phyloP scores from a whole-genome alignment of 2,329 filamentous ascomycete species.

The Trichophyton schoenleinii region DNA sequence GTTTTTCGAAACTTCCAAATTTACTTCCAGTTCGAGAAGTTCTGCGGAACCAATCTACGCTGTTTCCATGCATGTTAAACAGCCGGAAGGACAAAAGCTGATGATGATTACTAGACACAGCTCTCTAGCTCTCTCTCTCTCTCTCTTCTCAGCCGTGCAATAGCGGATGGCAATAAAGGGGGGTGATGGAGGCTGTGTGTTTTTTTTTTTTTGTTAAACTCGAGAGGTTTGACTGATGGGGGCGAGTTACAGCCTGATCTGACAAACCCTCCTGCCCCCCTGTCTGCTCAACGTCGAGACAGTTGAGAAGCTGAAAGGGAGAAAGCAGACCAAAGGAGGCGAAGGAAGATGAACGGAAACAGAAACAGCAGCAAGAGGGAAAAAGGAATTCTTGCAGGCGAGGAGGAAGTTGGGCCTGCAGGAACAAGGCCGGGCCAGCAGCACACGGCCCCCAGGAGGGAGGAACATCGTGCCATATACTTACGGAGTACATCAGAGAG shows the following conservation, averaged over 20 bases:
- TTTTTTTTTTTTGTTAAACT: no score
- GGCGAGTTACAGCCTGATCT: neutral
- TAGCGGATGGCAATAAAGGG: neutral
- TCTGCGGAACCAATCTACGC: neutral
- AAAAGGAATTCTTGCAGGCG: conserved; percentile 1
- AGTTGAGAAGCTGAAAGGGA: no score
- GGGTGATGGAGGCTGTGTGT: no score
- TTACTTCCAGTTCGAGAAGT: conserved; percentile 5
- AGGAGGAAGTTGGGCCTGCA: neutral
- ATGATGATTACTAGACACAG: no score
- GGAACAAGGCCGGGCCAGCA: neutral
- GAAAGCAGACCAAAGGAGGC: no score
- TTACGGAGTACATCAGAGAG: neutral
- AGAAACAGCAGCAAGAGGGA: neutral
- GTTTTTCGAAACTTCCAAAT: conserved; percentile 4
- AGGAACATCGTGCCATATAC: neutral
- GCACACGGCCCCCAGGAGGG: neutral
- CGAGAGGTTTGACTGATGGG: no score
- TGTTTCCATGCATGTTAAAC: neutral
- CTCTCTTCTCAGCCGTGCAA: neutral
- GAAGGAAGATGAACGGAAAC: neutral
- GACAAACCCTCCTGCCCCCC: neutral
- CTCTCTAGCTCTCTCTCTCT: neutral
- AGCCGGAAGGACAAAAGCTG: neutral
- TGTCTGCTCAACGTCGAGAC: neutral